Base-by-base conservation (phyloP, 2,329 filamentous ascomycete genomes). In the Microcera coccophila region DNA sequence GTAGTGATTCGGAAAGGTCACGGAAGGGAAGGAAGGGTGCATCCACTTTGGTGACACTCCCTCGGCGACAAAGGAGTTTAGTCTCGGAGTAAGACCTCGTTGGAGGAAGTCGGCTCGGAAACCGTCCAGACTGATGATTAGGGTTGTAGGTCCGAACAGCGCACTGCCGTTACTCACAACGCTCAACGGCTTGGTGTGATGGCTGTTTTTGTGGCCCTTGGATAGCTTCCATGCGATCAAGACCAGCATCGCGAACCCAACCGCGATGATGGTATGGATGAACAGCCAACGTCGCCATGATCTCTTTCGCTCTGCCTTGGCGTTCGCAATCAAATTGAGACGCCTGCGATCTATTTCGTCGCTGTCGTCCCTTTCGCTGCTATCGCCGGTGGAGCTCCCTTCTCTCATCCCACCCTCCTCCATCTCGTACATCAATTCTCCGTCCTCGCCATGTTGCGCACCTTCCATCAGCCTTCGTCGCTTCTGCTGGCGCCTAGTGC, bases 1-100 rank as follows among this genome's bases (percentile, higher is more conserved):
- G 64, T 91, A 96, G 64, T 97, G 93, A 57, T 97, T 91, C 11
- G 93, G 93, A 57, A 98, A 98, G 0, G 93, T 98, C 35, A 98
- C 88, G 17, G 88, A 95, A 0, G 93, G 93, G 53, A 98, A 98
- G 29, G 89, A 94, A 0, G 93, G 93, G 5, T 81, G 76, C 90
- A 98, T 96, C 67, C 91, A 96, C 52, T 82, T 77, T 3, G 93
- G 91, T 5, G 90, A 95, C 10, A 97, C 82, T 21, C 93, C 93
- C 51, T 89, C 81, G 47, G 80, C 78, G 48, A 95, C 74, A 51
- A 98, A 85, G 2, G 82, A 76, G 54, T 82, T 87, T 8, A 98
- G 72, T 2, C 84, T 82, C 1, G 91, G 93, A 1, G 91, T 96
- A 22, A 97, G 69, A 1, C 84, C 85, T 12, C 90, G 82, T 50